Conservation (phyloP, 306 rosid genomes). For the Oemleria cerasiformis region DNA sequence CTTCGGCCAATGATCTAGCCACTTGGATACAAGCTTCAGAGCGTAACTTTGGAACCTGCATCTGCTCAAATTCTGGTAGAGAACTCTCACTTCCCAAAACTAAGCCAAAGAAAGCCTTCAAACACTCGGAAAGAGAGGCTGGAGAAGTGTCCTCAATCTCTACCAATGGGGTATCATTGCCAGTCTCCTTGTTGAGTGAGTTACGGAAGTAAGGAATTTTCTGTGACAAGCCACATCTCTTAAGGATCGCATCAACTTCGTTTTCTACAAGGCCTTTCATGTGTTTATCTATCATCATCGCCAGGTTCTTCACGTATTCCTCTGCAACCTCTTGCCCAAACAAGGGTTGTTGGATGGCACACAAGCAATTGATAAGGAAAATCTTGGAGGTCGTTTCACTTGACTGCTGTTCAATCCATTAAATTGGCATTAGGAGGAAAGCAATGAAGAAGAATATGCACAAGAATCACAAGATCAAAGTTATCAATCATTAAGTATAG, state of each 20-base stretch:
- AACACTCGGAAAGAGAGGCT: conserved; percentile 60
- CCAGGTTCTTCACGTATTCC: conserved; percentile 75
- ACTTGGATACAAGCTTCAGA: conserved; percentile 83
- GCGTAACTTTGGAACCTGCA: conserved; percentile 88
- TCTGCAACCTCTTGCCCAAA: conserved; percentile 69
- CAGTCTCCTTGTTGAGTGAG: conserved; percentile 37
- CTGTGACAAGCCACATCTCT: conserved; percentile 65
- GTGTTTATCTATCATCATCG: conserved; percentile 69
- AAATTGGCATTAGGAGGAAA: conserved; percentile 15
- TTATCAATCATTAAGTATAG: not conserved
- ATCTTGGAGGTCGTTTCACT: conserved; percentile 86
- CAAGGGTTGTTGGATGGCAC: conserved; percentile 84
- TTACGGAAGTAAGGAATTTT: conserved; percentile 62
- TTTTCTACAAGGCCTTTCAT: conserved; percentile 63
- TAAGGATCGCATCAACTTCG: conserved; percentile 72
- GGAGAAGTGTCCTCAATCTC: conserved; percentile 73
- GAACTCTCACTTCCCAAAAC: conserved; percentile 86
- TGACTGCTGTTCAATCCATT: conserved; percentile 52
- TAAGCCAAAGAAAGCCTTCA: conserved; percentile 79
- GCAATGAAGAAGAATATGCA: not conserved
- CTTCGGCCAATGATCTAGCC: conserved; percentile 75
- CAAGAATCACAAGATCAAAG: not conserved
- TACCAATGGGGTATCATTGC: conserved; percentile 50
- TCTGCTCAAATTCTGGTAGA: conserved; percentile 89
- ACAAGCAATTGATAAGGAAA: conserved; percentile 85